Conservation (phyloP, 495 filamentous ascomycete species). For the Mytilinidion resinicola region DNA sequence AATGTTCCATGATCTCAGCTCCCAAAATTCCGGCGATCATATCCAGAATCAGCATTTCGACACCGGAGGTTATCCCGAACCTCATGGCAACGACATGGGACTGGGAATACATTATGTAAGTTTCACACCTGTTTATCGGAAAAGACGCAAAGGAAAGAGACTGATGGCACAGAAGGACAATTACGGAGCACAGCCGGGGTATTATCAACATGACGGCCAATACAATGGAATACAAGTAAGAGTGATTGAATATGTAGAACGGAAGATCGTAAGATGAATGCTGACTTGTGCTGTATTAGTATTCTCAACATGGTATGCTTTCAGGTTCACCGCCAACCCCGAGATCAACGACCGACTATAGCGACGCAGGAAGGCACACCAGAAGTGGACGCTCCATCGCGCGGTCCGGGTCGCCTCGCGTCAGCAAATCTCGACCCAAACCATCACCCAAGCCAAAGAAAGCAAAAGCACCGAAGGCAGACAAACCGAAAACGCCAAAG, state of each 20-base stretch:
- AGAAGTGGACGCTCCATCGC: slow-evolving; percentile 44
- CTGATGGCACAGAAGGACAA: slow-evolving; percentile 4
- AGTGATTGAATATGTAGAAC: background rate
- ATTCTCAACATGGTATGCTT: slow-evolving; percentile 20
- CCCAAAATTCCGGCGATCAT: slow-evolving; percentile 8
- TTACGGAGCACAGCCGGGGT: slow-evolving; percentile 28
- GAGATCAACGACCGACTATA: slow-evolving; percentile 30
- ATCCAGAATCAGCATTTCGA: slow-evolving; percentile 9
- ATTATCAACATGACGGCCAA: slow-evolving; percentile 48
- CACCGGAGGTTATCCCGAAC: slow-evolving; percentile 36
- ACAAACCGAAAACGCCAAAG: slow-evolving; percentile 46
- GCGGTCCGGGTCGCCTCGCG: slow-evolving; percentile 27
- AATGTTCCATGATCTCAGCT: slow-evolving; percentile 12
- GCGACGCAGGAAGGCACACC: slow-evolving; percentile 35
- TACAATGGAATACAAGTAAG: slow-evolving; percentile 29
- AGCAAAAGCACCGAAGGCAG: slow-evolving; percentile 45
- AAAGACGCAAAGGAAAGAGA: background rate
- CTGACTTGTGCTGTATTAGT: background rate
- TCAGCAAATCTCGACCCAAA: slow-evolving; percentile 34
- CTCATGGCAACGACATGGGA: slow-evolving; percentile 18
- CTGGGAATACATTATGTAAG: slow-evolving; percentile 43
- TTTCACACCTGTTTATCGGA: background rate
- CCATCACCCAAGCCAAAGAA: slow-evolving; percentile 47
- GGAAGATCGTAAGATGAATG: background rate
- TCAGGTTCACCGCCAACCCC: slow-evolving; percentile 38